These are phyloP conservation scores for Carallia pectinifolia DNA, from an alignment of 345 rosid genomes.

Conservation along the genomic window DNA sequence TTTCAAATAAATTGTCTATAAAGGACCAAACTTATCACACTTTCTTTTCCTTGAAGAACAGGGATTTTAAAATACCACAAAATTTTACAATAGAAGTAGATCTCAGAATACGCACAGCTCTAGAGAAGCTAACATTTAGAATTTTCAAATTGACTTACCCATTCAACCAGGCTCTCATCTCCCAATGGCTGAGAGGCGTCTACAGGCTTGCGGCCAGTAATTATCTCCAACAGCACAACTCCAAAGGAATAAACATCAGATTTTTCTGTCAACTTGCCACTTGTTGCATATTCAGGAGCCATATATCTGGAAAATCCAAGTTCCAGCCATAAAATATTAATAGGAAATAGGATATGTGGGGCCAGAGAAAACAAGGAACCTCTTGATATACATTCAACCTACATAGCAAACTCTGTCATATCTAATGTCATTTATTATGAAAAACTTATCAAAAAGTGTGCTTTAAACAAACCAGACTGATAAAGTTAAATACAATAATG, in stretches of 20 bases:
- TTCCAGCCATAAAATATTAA: constrained; percentile 14
- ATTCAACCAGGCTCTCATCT: constrained; percentile 97
- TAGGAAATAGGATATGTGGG: neutral
- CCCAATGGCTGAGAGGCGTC: constrained; percentile 89
- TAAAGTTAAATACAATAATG: neutral
- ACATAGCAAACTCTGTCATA: neutral
- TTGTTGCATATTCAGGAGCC: constrained; percentile 98
- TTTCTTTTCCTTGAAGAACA: too few relatives aligned
- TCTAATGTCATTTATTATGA: neutral
- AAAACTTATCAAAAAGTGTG: neutral
- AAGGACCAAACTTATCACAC: too few relatives aligned
- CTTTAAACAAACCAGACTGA: neutral
- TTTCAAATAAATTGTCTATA: too few relatives aligned
- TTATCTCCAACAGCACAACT: constrained; percentile 89
- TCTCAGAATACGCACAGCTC: neutral
- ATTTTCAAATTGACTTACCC: constrained; percentile 48
- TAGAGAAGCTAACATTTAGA: neutral
- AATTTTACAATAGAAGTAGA: neutral
- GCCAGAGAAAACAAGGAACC: too few relatives aligned
- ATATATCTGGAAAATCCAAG: constrained; percentile 59
- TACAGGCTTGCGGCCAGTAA: constrained; percentile 96
- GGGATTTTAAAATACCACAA: neutral
- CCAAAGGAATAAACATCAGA: constrained; percentile 97
- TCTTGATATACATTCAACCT: too few relatives aligned
- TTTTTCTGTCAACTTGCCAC: constrained; percentile 92